Evolutionary conservation across 2,329 filamentous ascomycete species (phyloP), one percentile per base, ranked within the genome.

Genomic region (Rhynchosporium agropyri): DNA sequence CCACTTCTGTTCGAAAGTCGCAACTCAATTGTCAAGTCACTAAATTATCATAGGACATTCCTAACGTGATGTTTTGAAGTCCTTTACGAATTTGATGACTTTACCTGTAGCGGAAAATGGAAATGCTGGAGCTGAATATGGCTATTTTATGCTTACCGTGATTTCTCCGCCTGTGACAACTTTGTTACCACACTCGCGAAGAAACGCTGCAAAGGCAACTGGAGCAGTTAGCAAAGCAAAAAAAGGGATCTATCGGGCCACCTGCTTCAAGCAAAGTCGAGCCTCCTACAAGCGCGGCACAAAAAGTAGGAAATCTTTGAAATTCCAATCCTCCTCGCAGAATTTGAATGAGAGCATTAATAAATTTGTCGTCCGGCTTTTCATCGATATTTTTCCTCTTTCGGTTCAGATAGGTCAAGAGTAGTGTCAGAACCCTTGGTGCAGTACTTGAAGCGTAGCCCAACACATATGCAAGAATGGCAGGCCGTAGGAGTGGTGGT

Each of bases 231-330:
- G 54, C 15, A 26, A 28, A 38, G n/a, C 42, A 28, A 55, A 31
- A 4, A 31, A 29, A 49, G 15, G 28, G 36, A 33, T 51, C 15
- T 42, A 38, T 26, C 10, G 7, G 7, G 49, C 69, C 65, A 72
- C 79, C 69, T 76, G 83, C 84, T 78, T 86, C 80, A n/a, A 88
- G 72, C n/a, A 88, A 72, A 29, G 84, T 85, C 66, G 81, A 83
- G 45, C 85, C 84, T 40, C 85, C 86, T 45, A 84, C 81, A 9
- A 88, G 75, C 6, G 80, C 77, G 7, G 84, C 85, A 72, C 85
- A 88, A 71, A 88, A 88, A 3, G 84, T 79, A 49, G 86, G 84
- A 69, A 88, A 88, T 8, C 84, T 79, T 64, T 81, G 80, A 61
- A 77, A 76, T 50, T 84, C 82, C 15, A 87, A 74, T 2, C 83